These are phyloP conservation scores for Zymoseptoria crescenta DNA, from an alignment of 2,329 filamentous ascomycete genomes.

Conservation along the genomic window DNA sequence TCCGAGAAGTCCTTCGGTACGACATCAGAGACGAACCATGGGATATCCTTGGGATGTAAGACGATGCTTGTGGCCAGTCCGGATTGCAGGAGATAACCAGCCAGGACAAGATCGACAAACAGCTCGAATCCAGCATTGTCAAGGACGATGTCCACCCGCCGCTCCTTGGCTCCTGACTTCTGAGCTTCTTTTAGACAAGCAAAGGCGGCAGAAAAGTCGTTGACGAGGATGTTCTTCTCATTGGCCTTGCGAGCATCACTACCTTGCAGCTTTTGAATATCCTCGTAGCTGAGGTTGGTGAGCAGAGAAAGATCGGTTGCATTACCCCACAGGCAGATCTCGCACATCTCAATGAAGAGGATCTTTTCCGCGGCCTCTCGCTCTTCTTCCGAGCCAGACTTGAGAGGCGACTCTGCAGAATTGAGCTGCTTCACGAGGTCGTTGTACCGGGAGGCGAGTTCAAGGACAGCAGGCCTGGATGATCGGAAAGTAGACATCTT, in stretches of 20 bases:
- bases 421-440: constrained; percentile 63
- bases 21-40: constrained; percentile 98
- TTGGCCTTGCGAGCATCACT: constrained; percentile 75
- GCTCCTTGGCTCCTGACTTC: constrained; percentile 53
- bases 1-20: constrained; percentile 75
- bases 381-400: constrained; percentile 42
- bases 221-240: constrained; percentile 86
- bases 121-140: constrained; percentile 98
- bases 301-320: constrained; percentile 89
- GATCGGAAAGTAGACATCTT: constrained; percentile 90
- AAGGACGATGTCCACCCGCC: constrained; percentile 85
- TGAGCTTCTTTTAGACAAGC: constrained; percentile 58
- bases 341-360: constrained; percentile 85
- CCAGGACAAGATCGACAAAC: constrained; percentile 87
- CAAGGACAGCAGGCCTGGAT: constrained; percentile 75
- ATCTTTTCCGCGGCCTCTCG: constrained; percentile 63
- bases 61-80: constrained; percentile 81
- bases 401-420: constrained; percentile 38
- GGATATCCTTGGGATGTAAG: constrained; percentile 87
- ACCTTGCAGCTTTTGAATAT: constrained; percentile 94
- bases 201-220: constrained; percentile 72
- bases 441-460: constrained; percentile 71
- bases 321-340: constrained; percentile 96
- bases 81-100: constrained; percentile 77
- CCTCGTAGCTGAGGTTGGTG: constrained; percentile 84